Conservation (phyloP, 164 flowering plant genomes). For the Umbilicus rupestris region DNA sequence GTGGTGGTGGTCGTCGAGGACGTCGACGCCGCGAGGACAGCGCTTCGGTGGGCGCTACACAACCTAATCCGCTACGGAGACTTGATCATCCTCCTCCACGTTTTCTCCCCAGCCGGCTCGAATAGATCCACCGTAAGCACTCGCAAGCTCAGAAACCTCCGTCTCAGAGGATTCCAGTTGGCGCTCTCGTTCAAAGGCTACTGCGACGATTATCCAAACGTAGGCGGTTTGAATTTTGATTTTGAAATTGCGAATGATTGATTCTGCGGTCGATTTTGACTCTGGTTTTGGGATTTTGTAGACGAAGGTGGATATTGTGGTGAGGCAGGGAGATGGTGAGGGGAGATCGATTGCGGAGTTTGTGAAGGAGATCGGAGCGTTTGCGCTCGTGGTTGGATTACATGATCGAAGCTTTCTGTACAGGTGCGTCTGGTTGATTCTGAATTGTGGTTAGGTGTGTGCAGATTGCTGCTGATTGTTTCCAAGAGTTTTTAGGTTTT, state of each 20-base stretch:
- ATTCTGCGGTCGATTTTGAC: not conserved
- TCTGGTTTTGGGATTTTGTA: slow-evolving; percentile 18
- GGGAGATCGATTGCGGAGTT: slow-evolving; percentile 40
- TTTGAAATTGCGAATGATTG: not conserved
- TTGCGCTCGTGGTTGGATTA: slow-evolving; percentile 67
- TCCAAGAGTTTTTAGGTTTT: not conserved
- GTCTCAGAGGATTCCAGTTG: slow-evolving; percentile 66
- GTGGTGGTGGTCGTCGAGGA: slow-evolving; percentile 86
- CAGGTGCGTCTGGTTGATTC: slow-evolving; percentile 32
- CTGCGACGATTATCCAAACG: slow-evolving; percentile 50
- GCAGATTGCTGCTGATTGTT: not conserved
- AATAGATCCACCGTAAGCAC: slow-evolving; percentile 22
- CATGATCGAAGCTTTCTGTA: slow-evolving; percentile 82
- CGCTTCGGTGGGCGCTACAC: slow-evolving; percentile 72
- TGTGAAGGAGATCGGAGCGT: slow-evolving; percentile 69
- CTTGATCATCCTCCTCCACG: slow-evolving; percentile 66
- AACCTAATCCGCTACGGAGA: slow-evolving; percentile 65
- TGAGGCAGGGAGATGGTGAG: slow-evolving; percentile 64
- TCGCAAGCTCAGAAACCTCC: slow-evolving; percentile 24
- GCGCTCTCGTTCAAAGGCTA: slow-evolving; percentile 83
- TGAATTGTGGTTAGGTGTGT: not conserved
- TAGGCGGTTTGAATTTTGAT: slow-evolving; percentile 9
- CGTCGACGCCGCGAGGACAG: slow-evolving; percentile 62
- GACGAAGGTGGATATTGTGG: slow-evolving; percentile 82
- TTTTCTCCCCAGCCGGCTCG: slow-evolving; percentile 25